Evolutionary conservation across 2,329 filamentous ascomycete species (phyloP), one percentile per base, ranked within the genome.

Genomic region (Dendryphion nanum): DNA sequence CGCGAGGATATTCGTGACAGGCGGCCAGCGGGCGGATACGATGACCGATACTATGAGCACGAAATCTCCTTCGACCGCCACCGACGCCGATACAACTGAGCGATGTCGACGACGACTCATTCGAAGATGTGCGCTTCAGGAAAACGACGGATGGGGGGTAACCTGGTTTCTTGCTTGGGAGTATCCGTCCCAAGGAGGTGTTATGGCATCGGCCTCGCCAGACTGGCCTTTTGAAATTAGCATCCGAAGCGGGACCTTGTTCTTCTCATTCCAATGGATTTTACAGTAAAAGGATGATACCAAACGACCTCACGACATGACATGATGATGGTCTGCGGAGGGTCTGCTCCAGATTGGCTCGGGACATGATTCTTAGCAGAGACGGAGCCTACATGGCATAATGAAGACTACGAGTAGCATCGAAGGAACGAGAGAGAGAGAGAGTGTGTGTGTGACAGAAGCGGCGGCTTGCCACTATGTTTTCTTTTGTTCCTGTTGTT

Each of bases 1-100:
- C 67, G 73, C 21, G 70, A 76, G 38, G 67, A 71, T 33, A 73
- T 77, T 38, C 72, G 74, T 36, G 69, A 77, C 28, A 66, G 66
- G 36, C 54, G 61, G 44, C 56, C 61, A 18, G 51, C 61, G 19
- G 50, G 56, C 35, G 74, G 73, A 48, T 81, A 82, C 28, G 82
- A 86, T 37, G 81, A 85, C 51, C 71, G 76, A 16, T 73, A 83
- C 48, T 77, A 80, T 43, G 84, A 88, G 68, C 77, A 80, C 20
- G 85, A 88, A 57, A 72, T 86, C 37, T 66, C 83, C 33, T 83
- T 81, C 51, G 83, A 88, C 47, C 58, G 64, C 18, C 53, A 50
- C 26, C 23, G 23, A 8, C n/a, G n/a, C n/a, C 61, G 67, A 24
- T 68, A 67, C 40, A 53, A 60, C 46, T 67, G 59, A 51, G 42